phyloP scores from a whole-genome alignment of 2,329 filamentous ascomycete genomes.

The Hypoxylon sp. region DNA sequence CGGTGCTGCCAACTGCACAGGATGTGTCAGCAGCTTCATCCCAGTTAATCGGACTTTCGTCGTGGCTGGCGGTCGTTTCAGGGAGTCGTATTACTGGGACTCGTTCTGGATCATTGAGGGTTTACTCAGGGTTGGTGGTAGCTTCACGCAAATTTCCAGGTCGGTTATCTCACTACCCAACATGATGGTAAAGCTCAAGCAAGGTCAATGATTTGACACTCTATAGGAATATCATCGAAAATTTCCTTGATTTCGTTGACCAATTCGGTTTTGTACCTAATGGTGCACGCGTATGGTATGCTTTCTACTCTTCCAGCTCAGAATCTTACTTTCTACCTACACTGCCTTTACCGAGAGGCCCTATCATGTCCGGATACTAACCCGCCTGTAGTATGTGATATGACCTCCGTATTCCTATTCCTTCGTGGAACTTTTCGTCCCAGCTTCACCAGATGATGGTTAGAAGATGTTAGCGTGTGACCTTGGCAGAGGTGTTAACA shows the following conservation, averaged over 20 bases:
- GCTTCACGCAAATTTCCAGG: conserved; percentile 68
- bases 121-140: conserved; percentile 69
- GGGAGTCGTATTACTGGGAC: conserved; percentile 77
- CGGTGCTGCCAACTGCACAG: conserved; percentile 61
- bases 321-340: neutral
- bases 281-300: conserved; percentile 63
- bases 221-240: conserved; percentile 72
- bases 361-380: conserved; percentile 3
- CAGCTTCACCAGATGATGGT: neutral
- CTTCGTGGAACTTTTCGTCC: neutral
- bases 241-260: conserved; percentile 73
- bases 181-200: no score
- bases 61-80: conserved; percentile 75
- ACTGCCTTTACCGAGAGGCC: neutral
- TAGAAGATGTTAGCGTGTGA: neutral
- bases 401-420: neutral
- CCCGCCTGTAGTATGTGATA: conserved; percentile 16
- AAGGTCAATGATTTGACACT: conserved; percentile 3
- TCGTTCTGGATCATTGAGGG: conserved; percentile 75
- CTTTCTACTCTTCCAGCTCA: neutral
- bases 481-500: conserved; percentile 3
- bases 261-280: conserved; percentile 73
- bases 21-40: conserved; percentile 71
- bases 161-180: neutral
- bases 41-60: conserved; percentile 73